Percentiles rank a stretch among this genome's conserved stretches.
phyloP scores from a whole-genome alignment of 257 asterid genomes.

The Gentiana dahurica region DNA sequence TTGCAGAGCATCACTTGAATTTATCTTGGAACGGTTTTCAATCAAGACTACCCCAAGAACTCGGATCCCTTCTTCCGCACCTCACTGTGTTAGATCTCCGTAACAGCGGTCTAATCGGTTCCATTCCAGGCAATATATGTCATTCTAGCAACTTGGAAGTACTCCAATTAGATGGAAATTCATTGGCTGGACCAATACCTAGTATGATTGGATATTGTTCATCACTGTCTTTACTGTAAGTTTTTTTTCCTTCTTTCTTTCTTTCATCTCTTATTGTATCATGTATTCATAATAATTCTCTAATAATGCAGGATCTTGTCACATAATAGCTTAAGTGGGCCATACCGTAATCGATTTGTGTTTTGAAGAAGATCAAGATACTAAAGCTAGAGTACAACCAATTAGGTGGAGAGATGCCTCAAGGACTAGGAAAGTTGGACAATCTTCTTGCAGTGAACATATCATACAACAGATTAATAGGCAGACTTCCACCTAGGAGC shows the following conservation, averaged over 20 bases:
- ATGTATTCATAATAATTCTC: no score
- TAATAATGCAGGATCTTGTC: constrained; percentile 71
- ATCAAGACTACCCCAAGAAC: constrained; percentile 64
- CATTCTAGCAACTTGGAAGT: constrained; percentile 72
- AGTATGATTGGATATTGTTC: constrained; percentile 77
- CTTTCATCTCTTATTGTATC: neutral
- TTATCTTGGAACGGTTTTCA: constrained; percentile 70
- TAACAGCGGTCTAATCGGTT: constrained; percentile 40
- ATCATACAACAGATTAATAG: constrained; percentile 69
- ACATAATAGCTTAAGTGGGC: constrained; percentile 57
- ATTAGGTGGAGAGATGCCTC: constrained; percentile 87
- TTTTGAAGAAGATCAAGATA: constrained; percentile 65
- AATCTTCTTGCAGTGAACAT: constrained; percentile 79
- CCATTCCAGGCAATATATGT: constrained; percentile 71
- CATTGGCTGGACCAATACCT: constrained; percentile 59
- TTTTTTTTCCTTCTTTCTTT: neutral
- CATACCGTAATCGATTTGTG: constrained; percentile 65
- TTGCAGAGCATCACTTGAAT: constrained; percentile 30
- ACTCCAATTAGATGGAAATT: constrained; percentile 88
- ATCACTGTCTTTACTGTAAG: constrained; percentile 82
- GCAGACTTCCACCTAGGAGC: constrained; percentile 68
- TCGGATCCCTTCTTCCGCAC: constrained; percentile 55
- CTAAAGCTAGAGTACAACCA: constrained; percentile 73
- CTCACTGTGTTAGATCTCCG: constrained; percentile 65
- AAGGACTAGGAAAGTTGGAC: constrained; percentile 50